phyloP scores from a whole-genome alignment of 805 yeast species.

The Vanderwaltozyma verrucispora region DNA sequence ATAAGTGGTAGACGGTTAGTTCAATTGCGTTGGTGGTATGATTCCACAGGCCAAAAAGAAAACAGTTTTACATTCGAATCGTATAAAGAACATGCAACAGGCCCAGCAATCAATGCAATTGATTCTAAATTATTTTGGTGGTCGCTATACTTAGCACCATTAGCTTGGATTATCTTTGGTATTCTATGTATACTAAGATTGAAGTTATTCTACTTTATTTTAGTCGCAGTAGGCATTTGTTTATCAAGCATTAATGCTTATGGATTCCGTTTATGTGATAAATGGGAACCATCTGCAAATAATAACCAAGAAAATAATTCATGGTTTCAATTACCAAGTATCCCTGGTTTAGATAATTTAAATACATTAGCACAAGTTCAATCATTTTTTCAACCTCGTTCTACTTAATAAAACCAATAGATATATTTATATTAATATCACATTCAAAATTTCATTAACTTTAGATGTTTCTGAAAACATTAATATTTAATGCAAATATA shows the following conservation, averaged over 20 bases:
- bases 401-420: background rate
- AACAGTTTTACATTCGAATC: constrained; percentile 27
- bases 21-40: constrained; percentile 97
- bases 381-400: constrained; percentile 18
- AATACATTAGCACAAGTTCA: constrained; percentile 18
- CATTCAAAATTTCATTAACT: too few relatives aligned
- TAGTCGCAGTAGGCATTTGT: constrained; percentile 57
- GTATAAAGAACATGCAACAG: constrained; percentile 31
- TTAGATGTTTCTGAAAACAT: too few relatives aligned
- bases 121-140: constrained; percentile 88
- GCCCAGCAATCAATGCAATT: constrained; percentile 63
- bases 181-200: constrained; percentile 69
- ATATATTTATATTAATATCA: too few relatives aligned
- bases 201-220: constrained; percentile 53
- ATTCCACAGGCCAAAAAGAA: constrained; percentile 33
- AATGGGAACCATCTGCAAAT: constrained; percentile 45
- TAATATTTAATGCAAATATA: too few relatives aligned
- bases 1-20: constrained; percentile 83
- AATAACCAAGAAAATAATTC: constrained; percentile 7
- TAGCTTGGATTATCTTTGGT: constrained; percentile 64
- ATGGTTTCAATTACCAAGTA: constrained; percentile 24
- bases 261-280: constrained; percentile 88
- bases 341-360: constrained; percentile 22
- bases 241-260: constrained; percentile 73
- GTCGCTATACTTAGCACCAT: constrained; percentile 64